Evolutionary conservation across 805 yeast genomes (phyloP), one percentile per base, ranked within the genome.

Genomic region (Candida quercuum): DNA sequence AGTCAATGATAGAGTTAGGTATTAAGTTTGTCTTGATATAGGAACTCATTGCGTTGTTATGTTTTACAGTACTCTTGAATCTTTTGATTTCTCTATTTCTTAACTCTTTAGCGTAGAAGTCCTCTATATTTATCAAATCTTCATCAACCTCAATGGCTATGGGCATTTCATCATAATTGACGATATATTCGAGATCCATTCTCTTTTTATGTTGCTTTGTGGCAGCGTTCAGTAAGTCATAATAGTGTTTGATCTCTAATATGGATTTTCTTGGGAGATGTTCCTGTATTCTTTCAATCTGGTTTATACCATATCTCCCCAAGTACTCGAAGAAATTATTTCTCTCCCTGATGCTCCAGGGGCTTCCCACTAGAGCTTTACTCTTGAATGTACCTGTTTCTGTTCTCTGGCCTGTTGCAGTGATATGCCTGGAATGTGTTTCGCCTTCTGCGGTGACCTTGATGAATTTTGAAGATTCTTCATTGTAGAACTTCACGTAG

Each of bases 131-230:
- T 1, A 71, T 48, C 39, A 63, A 69, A 15, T 52, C 52, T 7
- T 63, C 63, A 41, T 72, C 69, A 61, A 78, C 63, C 46, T 78
- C 85, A 41, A 62, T 56, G 2, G 79, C 73, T 3, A 64, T 61
- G 1, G 84, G 83, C 9, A 78, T 55, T 11, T 72, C 71, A 21
- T 59, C 55, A 48, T 72, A 71, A 12, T 56, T 47, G 3, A 65
- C 39, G 22, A 71, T 47, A 15, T 47, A 36, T 17, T 44, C 41
- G 24, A 43, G 24, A 45, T 10, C 12, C 14, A 1, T n/a, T n/a
- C 32, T 28, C 19, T 45, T 47, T 25, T 32, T 36, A 28, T 37
- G 46, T 41, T 38, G 35, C 17, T 46, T 33, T 14, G 67, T 45
- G 11, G 56, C 64, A 1, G 28, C 28, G 32, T 60, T 51, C 11